Evolutionary conservation across 495 filamentous ascomycete species (phyloP), one percentile per base, ranked within the genome.

Genomic region (Penicillium odoratum): DNA sequence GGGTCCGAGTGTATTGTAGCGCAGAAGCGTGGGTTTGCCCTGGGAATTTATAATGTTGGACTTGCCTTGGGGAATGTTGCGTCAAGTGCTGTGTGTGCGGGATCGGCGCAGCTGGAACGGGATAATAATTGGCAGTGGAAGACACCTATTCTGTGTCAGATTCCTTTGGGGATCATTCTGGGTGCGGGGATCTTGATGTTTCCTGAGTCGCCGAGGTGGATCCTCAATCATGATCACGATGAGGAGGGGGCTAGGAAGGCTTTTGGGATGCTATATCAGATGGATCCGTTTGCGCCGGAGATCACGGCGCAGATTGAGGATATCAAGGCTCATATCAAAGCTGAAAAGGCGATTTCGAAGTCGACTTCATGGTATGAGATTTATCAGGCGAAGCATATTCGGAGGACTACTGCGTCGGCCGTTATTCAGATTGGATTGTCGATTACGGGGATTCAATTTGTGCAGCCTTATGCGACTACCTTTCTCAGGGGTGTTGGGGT

Each of bases 161-260:
- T 71, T 18, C 69, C 69, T 0, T 5, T 71, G 8, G 67, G 64
- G 0, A 40, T 71, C 11, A 28, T 70, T 15, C 61, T 71, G 0
- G 69, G 64, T 13, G 64, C 60, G 10, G 64, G 67, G 0, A 65
- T 71, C 21, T 36, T 70, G 42, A 70, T 64, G 67, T 67, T 71
- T 10, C 69, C 69, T 2, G 69, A 71, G 49, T 71, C 69, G 0
- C 69, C 69, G 7, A 67, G 69, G 7, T 71, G 69, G 69, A 57
- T 70, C 9, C 40, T 71, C 26, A 61, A 51, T 18, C 52, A 64
- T 29, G 51, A 57, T 3, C 26, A 29, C 5, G 50, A 47, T 45
- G 67, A 70, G 57, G 62, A 64, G 3, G 64, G 62, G 13, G 69
- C 69, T 3, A 57, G 64, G 15, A 36, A 45, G 11, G 66, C 69